Evolutionary conservation across 768 basidiomycete genomes (phyloP).

Genomic region (Amanita rubescens): DNA sequence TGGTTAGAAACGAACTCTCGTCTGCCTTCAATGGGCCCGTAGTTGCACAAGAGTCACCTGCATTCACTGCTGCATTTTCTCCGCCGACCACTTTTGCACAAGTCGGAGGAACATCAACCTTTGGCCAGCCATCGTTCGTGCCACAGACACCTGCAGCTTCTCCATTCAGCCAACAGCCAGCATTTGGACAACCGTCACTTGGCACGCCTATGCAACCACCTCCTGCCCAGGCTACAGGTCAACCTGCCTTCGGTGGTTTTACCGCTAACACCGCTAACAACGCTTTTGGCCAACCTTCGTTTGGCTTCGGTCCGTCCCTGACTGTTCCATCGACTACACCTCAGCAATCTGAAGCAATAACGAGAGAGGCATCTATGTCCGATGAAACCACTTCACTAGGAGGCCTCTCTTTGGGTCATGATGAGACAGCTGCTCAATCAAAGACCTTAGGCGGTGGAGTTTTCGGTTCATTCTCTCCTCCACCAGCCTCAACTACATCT

Average conservation of each 20-base stretch:
- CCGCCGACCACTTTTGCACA: slow-evolving; percentile 7
- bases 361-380: slow-evolving; percentile 42
- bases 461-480: slow-evolving; percentile 29
- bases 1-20: slow-evolving; percentile 26
- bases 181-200: slow-evolving; percentile 22
- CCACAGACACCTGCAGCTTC: slow-evolving; percentile 10
- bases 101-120: slow-evolving; percentile 15
- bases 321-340: slow-evolving; percentile 8
- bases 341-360: slow-evolving; percentile 23
- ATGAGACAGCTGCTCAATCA: slow-evolving; percentile 20
- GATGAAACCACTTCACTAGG: slow-evolving; percentile 33
- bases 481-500: slow-evolving; percentile 17
- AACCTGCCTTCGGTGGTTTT: slow-evolving; percentile 14
- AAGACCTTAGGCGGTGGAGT: slow-evolving; percentile 19
- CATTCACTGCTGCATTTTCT: slow-evolving; percentile 7
- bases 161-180: slow-evolving; percentile 9
- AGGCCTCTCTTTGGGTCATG: slow-evolving; percentile 26
- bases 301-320: slow-evolving; percentile 12
- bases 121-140: slow-evolving; percentile 25
- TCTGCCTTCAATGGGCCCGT: not conserved
- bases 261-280: not conserved
- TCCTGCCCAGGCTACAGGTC: slow-evolving; percentile 12
- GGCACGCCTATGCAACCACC: slow-evolving; percentile 14
- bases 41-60: slow-evolving; percentile 6
- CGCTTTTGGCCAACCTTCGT: slow-evolving; percentile 14